Conservation (phyloP, 2,329 filamentous ascomycete species). For the Diaporthe vexans region DNA sequence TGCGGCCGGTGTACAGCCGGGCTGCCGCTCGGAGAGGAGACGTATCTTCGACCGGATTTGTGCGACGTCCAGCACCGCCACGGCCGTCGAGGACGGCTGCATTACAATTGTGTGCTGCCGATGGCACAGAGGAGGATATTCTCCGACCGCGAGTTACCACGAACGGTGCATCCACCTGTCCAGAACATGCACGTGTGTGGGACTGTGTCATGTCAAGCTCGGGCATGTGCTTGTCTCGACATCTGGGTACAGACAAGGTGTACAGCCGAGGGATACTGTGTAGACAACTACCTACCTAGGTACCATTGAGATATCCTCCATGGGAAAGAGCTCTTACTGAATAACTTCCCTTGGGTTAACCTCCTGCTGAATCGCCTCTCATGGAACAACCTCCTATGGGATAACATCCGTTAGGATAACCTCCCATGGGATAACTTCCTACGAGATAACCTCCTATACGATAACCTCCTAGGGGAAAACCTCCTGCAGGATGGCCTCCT, state of each 20-base stretch:
- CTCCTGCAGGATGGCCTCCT: background rate
- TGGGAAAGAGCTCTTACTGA: background rate
- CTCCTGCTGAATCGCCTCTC: background rate
- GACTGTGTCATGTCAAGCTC: conserved; percentile 26
- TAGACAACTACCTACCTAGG: too few relatives aligned
- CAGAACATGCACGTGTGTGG: conserved; percentile 10
- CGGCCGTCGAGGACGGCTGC: conserved; percentile 5
- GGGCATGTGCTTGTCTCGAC: conserved; percentile 16
- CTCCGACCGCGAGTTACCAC: background rate
- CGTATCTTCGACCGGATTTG: conserved; percentile 42
- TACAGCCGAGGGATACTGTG: background rate
- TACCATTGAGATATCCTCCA: background rate
- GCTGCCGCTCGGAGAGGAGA: conserved; percentile 28
- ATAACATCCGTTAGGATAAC: background rate
- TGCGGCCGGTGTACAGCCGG: conserved; percentile 12
- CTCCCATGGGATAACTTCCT: background rate
- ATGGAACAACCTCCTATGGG: background rate
- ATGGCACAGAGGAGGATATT: background rate
- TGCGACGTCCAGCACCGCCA: conserved; percentile 11
- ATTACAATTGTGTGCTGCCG: background rate
- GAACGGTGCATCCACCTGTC: background rate
- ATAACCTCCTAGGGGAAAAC: background rate
- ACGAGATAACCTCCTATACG: background rate
- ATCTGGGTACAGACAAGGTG: background rate
- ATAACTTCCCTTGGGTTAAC: background rate